Conservation (phyloP, 2,329 filamentous ascomycete species). For the Verticillium nubilum region DNA sequence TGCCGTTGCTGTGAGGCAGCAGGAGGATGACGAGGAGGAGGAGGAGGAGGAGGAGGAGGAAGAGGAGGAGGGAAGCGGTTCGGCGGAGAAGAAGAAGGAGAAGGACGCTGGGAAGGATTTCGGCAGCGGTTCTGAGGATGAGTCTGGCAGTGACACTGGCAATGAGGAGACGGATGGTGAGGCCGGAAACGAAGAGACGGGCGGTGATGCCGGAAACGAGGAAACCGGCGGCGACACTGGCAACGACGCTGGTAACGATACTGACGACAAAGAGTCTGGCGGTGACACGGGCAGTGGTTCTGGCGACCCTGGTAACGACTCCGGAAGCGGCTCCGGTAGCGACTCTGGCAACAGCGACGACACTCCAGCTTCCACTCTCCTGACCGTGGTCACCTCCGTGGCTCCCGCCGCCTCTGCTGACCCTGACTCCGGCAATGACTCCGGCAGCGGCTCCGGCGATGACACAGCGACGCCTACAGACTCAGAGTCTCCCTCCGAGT, state of each 20-base stretch:
- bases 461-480: neutral
- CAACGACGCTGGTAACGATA: neutral
- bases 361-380: neutral
- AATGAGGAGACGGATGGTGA: neutral
- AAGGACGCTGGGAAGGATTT: neutral
- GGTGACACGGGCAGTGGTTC: neutral
- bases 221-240: neutral
- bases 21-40: neutral
- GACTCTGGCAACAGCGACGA: neutral
- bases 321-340: neutral
- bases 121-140: neutral
- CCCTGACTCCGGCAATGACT: neutral
- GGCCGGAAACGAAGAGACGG: neutral
- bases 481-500: neutral
- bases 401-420: neutral
- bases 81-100: neutral
- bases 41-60: neutral
- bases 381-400: neutral
- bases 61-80: neutral
- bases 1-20: constrained; percentile 14
- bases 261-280: neutral
- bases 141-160: neutral
- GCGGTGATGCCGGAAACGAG: neutral
- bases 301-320: neutral
- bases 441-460: neutral